Conservation (phyloP, 1,139 yeast species). For the Hansenula sp. region DNA sequence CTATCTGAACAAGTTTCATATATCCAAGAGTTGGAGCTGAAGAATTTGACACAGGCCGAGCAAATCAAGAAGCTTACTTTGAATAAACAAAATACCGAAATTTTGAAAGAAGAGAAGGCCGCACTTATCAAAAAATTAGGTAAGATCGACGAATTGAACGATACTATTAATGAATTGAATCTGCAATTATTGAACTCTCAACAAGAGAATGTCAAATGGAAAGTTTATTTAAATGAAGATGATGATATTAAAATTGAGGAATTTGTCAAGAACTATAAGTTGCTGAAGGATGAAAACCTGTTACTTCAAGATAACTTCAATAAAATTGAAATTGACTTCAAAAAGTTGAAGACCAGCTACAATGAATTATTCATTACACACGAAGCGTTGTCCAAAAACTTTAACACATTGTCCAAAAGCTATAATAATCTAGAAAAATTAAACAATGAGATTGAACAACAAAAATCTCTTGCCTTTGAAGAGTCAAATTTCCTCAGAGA, state of each 20-base stretch:
- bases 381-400: slow-evolving; percentile 30
- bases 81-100: slow-evolving; percentile 41
- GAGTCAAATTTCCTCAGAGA: slow-evolving; percentile 60
- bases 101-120: slow-evolving; percentile 48
- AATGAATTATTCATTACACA: slow-evolving; percentile 34
- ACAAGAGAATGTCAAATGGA: slow-evolving; percentile 27
- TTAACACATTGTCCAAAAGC: slow-evolving; percentile 26
- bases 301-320: slow-evolving; percentile 36
- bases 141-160: slow-evolving; percentile 41
- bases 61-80: slow-evolving; percentile 39
- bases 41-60: slow-evolving; percentile 43
- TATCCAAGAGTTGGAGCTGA: slow-evolving; percentile 51
- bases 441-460: slow-evolving; percentile 44
- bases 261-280: slow-evolving; percentile 31
- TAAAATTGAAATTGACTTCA: slow-evolving; percentile 28
- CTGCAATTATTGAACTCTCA: slow-evolving; percentile 48
- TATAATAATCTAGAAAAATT: slow-evolving; percentile 34
- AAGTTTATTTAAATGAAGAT: slow-evolving; percentile 24
- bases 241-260: slow-evolving; percentile 29
- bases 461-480: slow-evolving; percentile 48
- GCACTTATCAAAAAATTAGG: slow-evolving; percentile 39
- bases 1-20: slow-evolving; percentile 55
- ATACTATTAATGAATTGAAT: slow-evolving; percentile 46
- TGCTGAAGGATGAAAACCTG: slow-evolving; percentile 34
- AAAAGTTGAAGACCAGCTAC: slow-evolving; percentile 23